Percentiles rank a stretch among this genome's conserved stretches.
These are phyloP conservation scores for Backusella westeae DNA, from an alignment of 192 early-diverging fungal genomes.

Conservation along the genomic window DNA sequence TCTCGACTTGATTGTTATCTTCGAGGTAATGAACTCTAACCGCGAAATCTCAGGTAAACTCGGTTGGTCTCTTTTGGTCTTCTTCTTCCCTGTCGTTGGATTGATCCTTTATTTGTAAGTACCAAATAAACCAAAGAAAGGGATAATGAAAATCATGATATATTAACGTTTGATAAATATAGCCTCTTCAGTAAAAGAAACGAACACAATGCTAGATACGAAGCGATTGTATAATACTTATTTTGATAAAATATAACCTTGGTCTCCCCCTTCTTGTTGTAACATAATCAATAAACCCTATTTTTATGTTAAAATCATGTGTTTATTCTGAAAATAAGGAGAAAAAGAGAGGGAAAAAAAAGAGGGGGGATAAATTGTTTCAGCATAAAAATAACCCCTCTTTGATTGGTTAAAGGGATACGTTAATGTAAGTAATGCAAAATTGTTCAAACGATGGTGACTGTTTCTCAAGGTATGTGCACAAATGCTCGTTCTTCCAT, in stretches of 20 bases:
- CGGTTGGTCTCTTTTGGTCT: slow-evolving; percentile 56
- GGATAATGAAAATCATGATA: neutral
- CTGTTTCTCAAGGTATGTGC: too few species aligned
- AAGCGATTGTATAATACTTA: neutral
- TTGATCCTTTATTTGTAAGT: slow-evolving; percentile 63
- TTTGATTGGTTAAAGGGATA: neutral
- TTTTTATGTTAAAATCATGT: neutral
- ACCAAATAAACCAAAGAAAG: neutral
- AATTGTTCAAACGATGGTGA: too few species aligned
- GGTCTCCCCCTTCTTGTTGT: neutral
- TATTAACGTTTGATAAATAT: neutral
- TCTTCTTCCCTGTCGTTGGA: slow-evolving; percentile 60
- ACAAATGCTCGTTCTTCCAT: too few species aligned
- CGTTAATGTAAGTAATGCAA: too few species aligned
- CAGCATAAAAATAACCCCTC: neutral
- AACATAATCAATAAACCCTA: neutral
- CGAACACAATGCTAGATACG: slow-evolving; percentile 18
- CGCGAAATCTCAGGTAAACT: slow-evolving; percentile 46
- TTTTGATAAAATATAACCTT: neutral
- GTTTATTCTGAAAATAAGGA: neutral
- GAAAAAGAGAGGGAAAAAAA: neutral
- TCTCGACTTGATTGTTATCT: slow-evolving; percentile 57
- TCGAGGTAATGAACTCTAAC: slow-evolving; percentile 53
- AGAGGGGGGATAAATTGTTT: neutral
- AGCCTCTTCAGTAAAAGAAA: slow-evolving; percentile 11